These are phyloP conservation scores for Neoarthrinium moseri DNA, from an alignment of 2,329 filamentous ascomycete species.

Conservation along the genomic window DNA sequence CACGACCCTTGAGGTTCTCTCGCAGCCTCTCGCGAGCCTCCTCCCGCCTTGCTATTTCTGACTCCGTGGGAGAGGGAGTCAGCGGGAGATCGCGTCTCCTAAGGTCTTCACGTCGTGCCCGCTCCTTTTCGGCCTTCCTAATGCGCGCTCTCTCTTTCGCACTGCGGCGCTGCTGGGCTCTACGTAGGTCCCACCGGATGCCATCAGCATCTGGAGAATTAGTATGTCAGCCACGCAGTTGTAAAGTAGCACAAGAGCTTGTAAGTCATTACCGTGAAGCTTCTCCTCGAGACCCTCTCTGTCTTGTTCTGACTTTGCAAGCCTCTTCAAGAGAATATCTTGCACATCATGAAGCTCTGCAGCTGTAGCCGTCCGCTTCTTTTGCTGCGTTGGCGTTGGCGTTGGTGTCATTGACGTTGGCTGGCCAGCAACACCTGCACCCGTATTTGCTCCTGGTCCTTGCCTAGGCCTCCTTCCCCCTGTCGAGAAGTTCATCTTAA, in stretches of 20 bases:
- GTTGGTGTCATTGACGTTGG: too few species aligned
- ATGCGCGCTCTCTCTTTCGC: background rate
- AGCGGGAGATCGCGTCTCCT: background rate
- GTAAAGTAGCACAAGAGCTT: background rate
- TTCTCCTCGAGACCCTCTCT: background rate
- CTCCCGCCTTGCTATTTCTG: background rate
- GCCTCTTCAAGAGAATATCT: background rate
- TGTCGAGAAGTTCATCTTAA: too few species aligned
- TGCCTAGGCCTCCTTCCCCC: too few species aligned
- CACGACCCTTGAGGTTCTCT: background rate
- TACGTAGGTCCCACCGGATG: background rate
- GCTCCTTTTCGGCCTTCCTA: background rate
- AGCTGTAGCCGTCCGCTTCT: too few species aligned
- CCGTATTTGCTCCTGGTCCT: too few species aligned
- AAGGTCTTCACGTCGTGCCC: background rate
- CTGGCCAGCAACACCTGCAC: too few species aligned
- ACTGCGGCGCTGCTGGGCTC: background rate
- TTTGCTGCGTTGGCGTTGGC: too few species aligned
- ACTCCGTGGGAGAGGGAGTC: background rate
- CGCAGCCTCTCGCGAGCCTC: background rate
- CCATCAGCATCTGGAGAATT: background rate
- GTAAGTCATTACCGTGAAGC: background rate
- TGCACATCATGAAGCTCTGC: too few species aligned
- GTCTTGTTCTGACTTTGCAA: background rate
- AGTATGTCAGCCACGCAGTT: background rate